These are phyloP conservation scores for Hypoxylon sp. DNA, from an alignment of 2,329 filamentous ascomycete species.

Conservation along the genomic window DNA sequence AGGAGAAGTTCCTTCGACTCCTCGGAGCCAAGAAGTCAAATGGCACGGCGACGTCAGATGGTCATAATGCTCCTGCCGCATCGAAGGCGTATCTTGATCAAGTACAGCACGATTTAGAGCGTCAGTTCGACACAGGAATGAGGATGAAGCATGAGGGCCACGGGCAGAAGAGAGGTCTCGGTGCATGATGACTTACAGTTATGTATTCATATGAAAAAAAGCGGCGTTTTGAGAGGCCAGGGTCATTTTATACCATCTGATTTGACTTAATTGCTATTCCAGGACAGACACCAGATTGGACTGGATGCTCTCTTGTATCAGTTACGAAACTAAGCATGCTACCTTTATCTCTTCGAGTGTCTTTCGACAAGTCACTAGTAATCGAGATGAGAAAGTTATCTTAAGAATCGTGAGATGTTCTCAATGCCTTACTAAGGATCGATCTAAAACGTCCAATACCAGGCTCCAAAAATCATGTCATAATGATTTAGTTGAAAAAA, in stretches of 20 bases:
- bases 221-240: conserved; percentile 44
- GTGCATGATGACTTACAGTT: conserved; percentile 56
- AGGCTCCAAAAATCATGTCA: not conserved
- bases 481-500: conserved; percentile 16
- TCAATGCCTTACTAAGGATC: not conserved
- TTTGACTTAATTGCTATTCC: conserved; percentile 21
- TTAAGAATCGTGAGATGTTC: not conserved
- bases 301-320: conserved; percentile 15
- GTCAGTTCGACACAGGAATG: conserved; percentile 70
- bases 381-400: not conserved
- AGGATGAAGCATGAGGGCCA: conserved; percentile 68
- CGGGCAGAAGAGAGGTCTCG: conserved; percentile 66
- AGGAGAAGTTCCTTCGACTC: conserved; percentile 70
- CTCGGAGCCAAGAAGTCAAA: conserved; percentile 66
- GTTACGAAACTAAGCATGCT: conserved; percentile 21
- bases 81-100: conserved; percentile 50
- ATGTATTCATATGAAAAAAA: conserved; percentile 37
- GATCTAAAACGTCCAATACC: not conserved
- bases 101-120: conserved; percentile 67
- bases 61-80: conserved; percentile 26
- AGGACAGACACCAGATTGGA: conserved; percentile 1
- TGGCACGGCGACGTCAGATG: conserved; percentile 38
- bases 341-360: conserved; percentile 3
- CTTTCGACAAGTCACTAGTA: not conserved
- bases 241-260: conserved; percentile 45